Evolutionary conservation across 805 yeast species (phyloP).

Genomic region (Candida fluviatilis): DNA sequence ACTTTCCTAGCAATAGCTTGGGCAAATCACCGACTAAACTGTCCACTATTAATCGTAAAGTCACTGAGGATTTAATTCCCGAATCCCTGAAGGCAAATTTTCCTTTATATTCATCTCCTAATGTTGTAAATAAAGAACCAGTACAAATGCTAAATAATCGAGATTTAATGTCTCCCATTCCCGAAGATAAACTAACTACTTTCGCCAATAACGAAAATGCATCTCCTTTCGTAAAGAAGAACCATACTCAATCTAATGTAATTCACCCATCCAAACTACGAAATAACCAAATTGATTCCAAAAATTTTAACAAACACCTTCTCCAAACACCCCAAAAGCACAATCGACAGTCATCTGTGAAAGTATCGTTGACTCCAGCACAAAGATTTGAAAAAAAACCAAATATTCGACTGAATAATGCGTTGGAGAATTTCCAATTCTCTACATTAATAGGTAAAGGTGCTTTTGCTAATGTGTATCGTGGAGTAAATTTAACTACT

Average conservation of each 20-base stretch:
- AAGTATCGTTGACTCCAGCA: conserved; percentile 47
- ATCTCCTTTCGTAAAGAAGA: conserved; percentile 27
- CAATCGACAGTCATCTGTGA: conserved; percentile 28
- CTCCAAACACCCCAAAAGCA: conserved; percentile 14
- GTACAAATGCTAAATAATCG: neutral
- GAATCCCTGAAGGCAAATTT: neutral
- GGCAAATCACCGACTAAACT: neutral
- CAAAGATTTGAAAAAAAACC: conserved; percentile 45
- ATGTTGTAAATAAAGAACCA: neutral
- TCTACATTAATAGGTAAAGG: conserved; percentile 78
- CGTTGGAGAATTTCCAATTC: conserved; percentile 47
- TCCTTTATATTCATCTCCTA: neutral
- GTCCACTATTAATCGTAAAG: neutral
- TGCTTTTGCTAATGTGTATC: conserved; percentile 84
- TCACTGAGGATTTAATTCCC: neutral
- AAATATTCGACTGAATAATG: conserved; percentile 34
- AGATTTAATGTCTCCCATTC: neutral
- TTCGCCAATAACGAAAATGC: conserved; percentile 3
- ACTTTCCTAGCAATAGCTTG: neutral
- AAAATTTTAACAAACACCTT: neutral
- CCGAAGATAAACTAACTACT: neutral
- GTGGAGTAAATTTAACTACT: conserved; percentile 63
- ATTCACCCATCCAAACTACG: neutral
- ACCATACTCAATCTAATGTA: conserved; percentile 13
- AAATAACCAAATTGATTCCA: neutral